Evolutionary conservation across 2,329 filamentous ascomycete genomes (phyloP).

Genomic region (Hymenoscyphus linearis): DNA sequence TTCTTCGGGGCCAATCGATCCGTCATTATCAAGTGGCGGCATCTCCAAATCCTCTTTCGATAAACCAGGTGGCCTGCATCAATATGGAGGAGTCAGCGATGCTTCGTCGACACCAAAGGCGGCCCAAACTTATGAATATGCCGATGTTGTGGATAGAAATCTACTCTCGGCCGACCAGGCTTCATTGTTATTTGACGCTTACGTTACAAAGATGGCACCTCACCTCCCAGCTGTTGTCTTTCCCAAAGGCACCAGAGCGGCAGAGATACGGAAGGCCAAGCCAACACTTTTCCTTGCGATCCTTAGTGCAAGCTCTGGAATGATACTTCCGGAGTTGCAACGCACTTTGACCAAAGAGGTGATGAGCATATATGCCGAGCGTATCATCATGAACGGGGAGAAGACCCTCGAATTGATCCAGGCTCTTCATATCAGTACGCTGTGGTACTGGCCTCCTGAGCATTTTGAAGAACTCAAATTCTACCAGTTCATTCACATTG

Average conservation of each 20-base stretch:
- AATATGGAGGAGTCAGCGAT: not conserved
- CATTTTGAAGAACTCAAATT: conserved; percentile 43
- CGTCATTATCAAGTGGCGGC: conserved; percentile 1
- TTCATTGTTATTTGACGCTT: conserved; percentile 50
- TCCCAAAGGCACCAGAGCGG: conserved; percentile 45
- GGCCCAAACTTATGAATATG: conserved; percentile 28
- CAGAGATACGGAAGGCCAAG: conserved; percentile 51
- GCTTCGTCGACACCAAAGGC: conserved; percentile 8
- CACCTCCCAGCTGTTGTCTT: conserved; percentile 62
- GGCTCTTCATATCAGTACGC: conserved; percentile 41
- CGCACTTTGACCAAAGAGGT: conserved; percentile 42
- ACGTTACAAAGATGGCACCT: conserved; percentile 52
- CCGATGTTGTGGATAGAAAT: conserved; percentile 50
- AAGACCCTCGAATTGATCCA: conserved; percentile 48
- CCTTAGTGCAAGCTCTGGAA: conserved; percentile 56
- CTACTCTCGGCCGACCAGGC: conserved; percentile 53
- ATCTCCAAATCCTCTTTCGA: conserved; percentile 6
- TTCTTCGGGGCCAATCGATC: conserved; percentile 5
- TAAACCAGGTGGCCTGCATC: not conserved
- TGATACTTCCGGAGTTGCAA: conserved; percentile 41
- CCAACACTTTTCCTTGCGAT: conserved; percentile 67
- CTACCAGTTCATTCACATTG: conserved; percentile 48
- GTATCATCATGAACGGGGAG: conserved; percentile 43
- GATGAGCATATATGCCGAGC: conserved; percentile 42
- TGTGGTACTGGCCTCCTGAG: conserved; percentile 46